These are phyloP conservation scores for Cryphonectria carpinicola DNA, from an alignment of 2,329 filamentous ascomycete genomes.

Conservation along the genomic window DNA sequence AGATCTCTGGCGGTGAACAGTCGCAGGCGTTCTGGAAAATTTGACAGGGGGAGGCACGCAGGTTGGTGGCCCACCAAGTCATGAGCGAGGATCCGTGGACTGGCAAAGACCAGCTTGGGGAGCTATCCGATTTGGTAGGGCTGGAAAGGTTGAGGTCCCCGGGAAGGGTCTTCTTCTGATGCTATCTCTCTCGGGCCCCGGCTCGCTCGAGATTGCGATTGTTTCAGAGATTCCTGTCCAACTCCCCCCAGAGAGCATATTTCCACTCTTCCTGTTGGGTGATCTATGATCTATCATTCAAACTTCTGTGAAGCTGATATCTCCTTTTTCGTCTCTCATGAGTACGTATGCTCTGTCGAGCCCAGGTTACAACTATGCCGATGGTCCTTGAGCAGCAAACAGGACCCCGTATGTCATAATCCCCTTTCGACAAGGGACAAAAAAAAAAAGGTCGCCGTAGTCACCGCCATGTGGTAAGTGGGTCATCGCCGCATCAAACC, in stretches of 20 bases:
- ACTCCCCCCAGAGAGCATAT: not conserved
- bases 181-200: conserved; percentile 2
- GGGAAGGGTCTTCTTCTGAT: conserved; percentile 2
- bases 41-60: conserved; percentile 21
- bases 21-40: conserved; percentile 19
- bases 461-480: conserved; percentile 29
- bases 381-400: not conserved
- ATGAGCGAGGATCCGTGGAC: not conserved
- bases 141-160: not conserved
- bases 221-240: conserved; percentile 12
- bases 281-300: not conserved
- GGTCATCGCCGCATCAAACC: not conserved
- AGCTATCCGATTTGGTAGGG: conserved; percentile 4
- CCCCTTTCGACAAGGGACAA: not conserved
- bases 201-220: conserved; percentile 8
- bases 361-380: not conserved
- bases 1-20: conserved; percentile 24
- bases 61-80: not conserved
- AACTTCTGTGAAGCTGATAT: not conserved
- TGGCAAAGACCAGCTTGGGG: not conserved
- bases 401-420: not conserved
- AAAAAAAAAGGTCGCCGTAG: conserved; percentile 2
- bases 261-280: not conserved
- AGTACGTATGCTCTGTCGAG: not conserved
- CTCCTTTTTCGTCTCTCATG: not conserved